Evolutionary conservation across 495 filamentous ascomycete species (phyloP).

Genomic region (Parathielavia hyrcaniae): DNA sequence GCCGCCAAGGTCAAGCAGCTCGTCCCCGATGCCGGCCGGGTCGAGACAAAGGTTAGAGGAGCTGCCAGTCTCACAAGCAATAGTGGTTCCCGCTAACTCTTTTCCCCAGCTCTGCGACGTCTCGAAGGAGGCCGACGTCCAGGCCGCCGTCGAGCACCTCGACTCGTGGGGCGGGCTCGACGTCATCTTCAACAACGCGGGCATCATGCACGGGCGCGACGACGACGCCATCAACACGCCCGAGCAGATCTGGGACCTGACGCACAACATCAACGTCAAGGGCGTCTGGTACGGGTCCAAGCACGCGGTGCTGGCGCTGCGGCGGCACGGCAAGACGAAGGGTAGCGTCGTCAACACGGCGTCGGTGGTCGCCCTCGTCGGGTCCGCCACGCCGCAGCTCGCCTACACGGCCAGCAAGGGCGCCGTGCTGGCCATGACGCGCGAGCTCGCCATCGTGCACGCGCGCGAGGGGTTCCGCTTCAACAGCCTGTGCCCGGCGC

Average conservation of each 20-base stretch:
- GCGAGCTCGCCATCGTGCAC: constrained; percentile 77
- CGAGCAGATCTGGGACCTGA: constrained; percentile 91
- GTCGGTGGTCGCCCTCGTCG: constrained; percentile 85
- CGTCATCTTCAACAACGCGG: constrained; percentile 97
- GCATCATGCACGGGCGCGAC: constrained; percentile 92
- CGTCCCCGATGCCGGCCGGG: constrained; percentile 53
- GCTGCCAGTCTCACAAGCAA: neutral
- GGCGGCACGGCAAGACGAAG: constrained; percentile 68
- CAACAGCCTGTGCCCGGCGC: constrained; percentile 87
- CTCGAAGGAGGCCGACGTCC: constrained; percentile 65
- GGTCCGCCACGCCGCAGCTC: constrained; percentile 87
- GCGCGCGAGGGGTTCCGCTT: constrained; percentile 81
- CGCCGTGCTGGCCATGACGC: constrained; percentile 79
- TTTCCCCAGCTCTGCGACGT: constrained; percentile 52
- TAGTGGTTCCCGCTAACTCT: neutral
- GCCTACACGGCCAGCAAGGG: constrained; percentile 96
- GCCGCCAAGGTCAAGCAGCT: constrained; percentile 60
- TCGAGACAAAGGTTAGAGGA: constrained; percentile 51
- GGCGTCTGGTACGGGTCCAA: constrained; percentile 96
- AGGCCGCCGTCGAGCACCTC: constrained; percentile 60
- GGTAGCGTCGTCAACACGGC: constrained; percentile 93
- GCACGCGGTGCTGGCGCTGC: constrained; percentile 78
- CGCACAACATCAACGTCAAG: constrained; percentile 94
- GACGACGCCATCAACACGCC: constrained; percentile 78
- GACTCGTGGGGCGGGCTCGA: constrained; percentile 90